Evolutionary conservation across 306 rosid species (phyloP).

Genomic region (Dalbergia oliveri): DNA sequence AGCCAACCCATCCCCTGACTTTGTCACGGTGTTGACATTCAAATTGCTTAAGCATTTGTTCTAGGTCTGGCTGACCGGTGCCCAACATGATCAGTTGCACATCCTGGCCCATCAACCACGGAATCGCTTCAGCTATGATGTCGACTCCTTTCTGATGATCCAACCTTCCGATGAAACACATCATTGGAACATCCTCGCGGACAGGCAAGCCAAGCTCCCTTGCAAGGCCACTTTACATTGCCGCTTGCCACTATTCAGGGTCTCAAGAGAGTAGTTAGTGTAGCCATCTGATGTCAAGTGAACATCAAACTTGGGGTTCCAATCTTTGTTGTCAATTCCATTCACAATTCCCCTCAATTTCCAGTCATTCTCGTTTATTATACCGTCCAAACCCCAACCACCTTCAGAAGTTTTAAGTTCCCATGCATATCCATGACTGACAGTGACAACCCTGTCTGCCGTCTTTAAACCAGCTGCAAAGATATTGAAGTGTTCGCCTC

Average conservation of each 20-base stretch:
- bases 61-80: constrained; percentile 85
- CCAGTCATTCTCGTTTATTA: constrained; percentile 88
- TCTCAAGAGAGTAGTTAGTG: constrained; percentile 78
- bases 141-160: constrained; percentile 95
- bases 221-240: constrained; percentile 92
- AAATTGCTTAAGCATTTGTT: constrained; percentile 70
- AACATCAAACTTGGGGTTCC: constrained; percentile 78
- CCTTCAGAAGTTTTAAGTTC: constrained; percentile 88
- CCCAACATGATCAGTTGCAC: constrained; percentile 92
- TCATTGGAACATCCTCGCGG: constrained; percentile 73
- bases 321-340: constrained; percentile 85
- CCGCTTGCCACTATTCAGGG: constrained; percentile 76
- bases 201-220: constrained; percentile 86
- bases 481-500: constrained; percentile 96
- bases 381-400: constrained; percentile 94
- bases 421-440: constrained; percentile 96
- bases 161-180: constrained; percentile 85
- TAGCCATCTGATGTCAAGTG: constrained; percentile 87
- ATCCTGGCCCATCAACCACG: constrained; percentile 89
- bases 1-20: constrained; percentile 93
- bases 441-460: constrained; percentile 89
- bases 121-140: constrained; percentile 86
- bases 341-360: constrained; percentile 90
- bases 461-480: constrained; percentile 94
- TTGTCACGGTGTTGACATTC: constrained; percentile 64